Evolutionary conservation across 1,139 yeast species (phyloP), one percentile per base, ranked within the genome.

Genomic region (Diutina ranongensis): DNA sequence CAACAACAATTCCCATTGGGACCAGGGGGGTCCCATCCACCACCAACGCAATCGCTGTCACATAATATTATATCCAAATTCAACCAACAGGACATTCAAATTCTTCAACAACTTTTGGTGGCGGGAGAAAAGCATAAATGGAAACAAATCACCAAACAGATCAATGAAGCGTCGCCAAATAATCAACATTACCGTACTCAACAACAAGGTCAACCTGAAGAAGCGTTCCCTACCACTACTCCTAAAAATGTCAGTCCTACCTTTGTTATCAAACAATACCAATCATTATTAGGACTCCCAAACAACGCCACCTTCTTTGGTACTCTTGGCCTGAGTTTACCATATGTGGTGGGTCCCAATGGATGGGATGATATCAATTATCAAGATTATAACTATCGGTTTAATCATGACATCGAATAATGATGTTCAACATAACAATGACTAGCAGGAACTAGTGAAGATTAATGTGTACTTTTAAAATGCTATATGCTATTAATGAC

Each of bases 51-150:
- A 22, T 27, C 45, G 3, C 28, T 19, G 31, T 9, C 19, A 19
- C 38, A 20, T 18, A 20, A 21, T 13, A 44, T 48, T 51, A 18
- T 46, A 36, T 46, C 59, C 31, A 67, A 64, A 51, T 67, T 69
- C 50, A 50, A 62, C 4, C 59, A 63, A 15, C 69, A 64, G 46
- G 74, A 69, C 49, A 58, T 68, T 36, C 69, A 62, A 49, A 60
- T 68, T 32, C 59, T 69, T 48, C 62, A 62, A 48, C 73, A 67
- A 51, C 57, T 69, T 41, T 57, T 69, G 45, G 58, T 60, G 21
- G 62, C 69, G 1, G 74, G 73, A 5, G 74, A 69, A 49, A 69
- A 69, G 50, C 64, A 66, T 55, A 69, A 69, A 52, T 69, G 74
- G 74, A 69, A 69, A 52, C 72, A 67, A 52, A 66, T 69, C 50